Evolutionary conservation across 768 basidiomycete species (phyloP).

Genomic region (Podaxis carcinomalis): DNA sequence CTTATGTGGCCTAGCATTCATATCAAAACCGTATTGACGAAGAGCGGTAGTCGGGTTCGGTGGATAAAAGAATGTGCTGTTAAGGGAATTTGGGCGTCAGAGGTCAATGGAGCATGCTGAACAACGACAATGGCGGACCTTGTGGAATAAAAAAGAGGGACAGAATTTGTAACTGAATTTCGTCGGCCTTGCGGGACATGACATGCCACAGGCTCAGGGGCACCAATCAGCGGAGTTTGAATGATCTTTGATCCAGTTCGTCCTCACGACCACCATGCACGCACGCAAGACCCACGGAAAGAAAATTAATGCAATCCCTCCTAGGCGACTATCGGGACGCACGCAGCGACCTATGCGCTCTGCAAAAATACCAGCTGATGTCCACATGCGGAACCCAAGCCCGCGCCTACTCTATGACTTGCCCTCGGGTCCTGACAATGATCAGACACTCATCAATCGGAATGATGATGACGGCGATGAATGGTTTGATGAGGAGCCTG

Average conservation of each 20-base stretch:
- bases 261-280: slow-evolving; percentile 16
- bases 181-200: not conserved
- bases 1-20: slow-evolving; percentile 77
- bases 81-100: slow-evolving; percentile 1
- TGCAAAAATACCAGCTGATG: not conserved
- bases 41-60: slow-evolving; percentile 13
- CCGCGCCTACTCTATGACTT: slow-evolving; percentile 5
- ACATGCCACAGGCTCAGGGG: not conserved
- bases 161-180: slow-evolving; percentile 6
- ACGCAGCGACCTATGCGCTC: not conserved
- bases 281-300: not conserved
- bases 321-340: not conserved
- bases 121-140: slow-evolving; percentile 11
- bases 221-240: slow-evolving; percentile 40
- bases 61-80: slow-evolving; percentile 17
- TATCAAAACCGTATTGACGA: slow-evolving; percentile 25
- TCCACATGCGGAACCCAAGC: not conserved
- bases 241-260: slow-evolving; percentile 15
- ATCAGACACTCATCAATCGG: slow-evolving; percentile 12
- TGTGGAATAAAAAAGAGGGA: slow-evolving; percentile 18
- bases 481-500: slow-evolving; percentile 18
- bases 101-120: slow-evolving; percentile 5
- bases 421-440: slow-evolving; percentile 3
- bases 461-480: slow-evolving; percentile 14
- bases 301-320: not conserved